Evolutionary conservation across 2,329 filamentous ascomycete species (phyloP), one percentile per base, ranked within the genome.

Genomic region (Cladophialophora carrionii): DNA sequence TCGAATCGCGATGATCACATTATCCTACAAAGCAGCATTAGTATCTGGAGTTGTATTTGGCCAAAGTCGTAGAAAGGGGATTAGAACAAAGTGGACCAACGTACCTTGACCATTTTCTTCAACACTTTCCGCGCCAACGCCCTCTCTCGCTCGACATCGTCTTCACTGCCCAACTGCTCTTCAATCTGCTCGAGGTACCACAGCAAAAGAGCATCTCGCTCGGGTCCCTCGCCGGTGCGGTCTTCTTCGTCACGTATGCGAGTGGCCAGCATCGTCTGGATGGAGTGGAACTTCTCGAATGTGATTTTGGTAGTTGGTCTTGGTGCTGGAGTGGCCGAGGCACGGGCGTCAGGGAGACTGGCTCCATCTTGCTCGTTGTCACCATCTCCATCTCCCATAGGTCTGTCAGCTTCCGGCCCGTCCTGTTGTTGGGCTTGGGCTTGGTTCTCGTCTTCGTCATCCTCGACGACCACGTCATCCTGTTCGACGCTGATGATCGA

Each of bases 401-500:
- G 80, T 43, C 81, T 82, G 68, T 85, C 77, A 49, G 80, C 80
- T 71, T 84, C 78, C 17, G 78, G 78, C 24, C 66, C 72, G 9
- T 41, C 29, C 74, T 79, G 51, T 5, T 57, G 51, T 5, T 57
- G 51, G 32, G 80, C 76, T 66, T 83, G 81, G 65, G 64, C 76
- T n/a, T 73, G 77, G 73, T 73, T 14, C 77, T 80, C 81, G 22
- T 87, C 86, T 22, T 90, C 89, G 2, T 91, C 89, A 5, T 93
- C 92, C 60, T 96, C 92, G 67, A 99, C 89, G 74, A 98, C 94
- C 17, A 99, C 88, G 73, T 99, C 95, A 72, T 99, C 95, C 74
- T 98, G 95, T 78, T 99, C 95, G 29, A 99, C 95, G 1, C 90
- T 95, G 73, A 99, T 97, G 76, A 99, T 99, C 77, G 90, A 95